Conservation (phyloP, 805 yeast genomes). For the Candida coquimbonensis region DNA sequence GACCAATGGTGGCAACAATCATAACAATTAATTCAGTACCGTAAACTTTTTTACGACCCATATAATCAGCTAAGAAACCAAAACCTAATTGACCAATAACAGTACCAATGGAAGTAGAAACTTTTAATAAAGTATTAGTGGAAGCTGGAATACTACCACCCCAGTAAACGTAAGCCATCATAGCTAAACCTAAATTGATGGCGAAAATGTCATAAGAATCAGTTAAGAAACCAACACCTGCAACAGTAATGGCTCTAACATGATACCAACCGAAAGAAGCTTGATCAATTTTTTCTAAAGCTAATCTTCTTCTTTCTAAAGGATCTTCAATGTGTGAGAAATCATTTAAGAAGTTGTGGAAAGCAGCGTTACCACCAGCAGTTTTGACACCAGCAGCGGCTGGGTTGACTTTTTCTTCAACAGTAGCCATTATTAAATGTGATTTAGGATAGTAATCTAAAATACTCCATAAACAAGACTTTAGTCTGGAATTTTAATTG, state of each 20-base stretch:
- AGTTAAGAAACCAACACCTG: slow-evolving; percentile 91
- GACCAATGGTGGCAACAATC: slow-evolving; percentile 72
- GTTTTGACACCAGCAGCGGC: slow-evolving; percentile 30
- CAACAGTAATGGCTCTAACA: slow-evolving; percentile 72
- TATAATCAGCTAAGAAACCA: slow-evolving; percentile 72
- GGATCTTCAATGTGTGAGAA: slow-evolving; percentile 82
- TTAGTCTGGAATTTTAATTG: no score
- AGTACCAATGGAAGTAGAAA: slow-evolving; percentile 90
- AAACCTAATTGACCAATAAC: slow-evolving; percentile 86
- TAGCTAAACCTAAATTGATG: slow-evolving; percentile 72
- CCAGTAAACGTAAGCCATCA: slow-evolving; percentile 78
- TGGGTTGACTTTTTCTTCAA: slow-evolving; percentile 18
- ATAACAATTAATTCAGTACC: slow-evolving; percentile 83
- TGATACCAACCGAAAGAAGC: slow-evolving; percentile 80
- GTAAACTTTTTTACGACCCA: slow-evolving; percentile 84
- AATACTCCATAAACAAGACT: no score
- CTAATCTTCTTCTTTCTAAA: slow-evolving; percentile 78
- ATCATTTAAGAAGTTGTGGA: slow-evolving; percentile 75
- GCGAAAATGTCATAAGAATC: slow-evolving; percentile 93
- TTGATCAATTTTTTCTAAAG: slow-evolving; percentile 76
- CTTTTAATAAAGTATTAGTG: slow-evolving; percentile 71
- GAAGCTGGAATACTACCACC: slow-evolving; percentile 55
- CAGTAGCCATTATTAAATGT: not conserved
- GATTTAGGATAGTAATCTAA: not conserved
- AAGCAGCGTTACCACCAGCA: slow-evolving; percentile 78